phyloP scores from a whole-genome alignment of 192 early-diverging fungal species.

The Lunasporangiospora selenospora region DNA sequence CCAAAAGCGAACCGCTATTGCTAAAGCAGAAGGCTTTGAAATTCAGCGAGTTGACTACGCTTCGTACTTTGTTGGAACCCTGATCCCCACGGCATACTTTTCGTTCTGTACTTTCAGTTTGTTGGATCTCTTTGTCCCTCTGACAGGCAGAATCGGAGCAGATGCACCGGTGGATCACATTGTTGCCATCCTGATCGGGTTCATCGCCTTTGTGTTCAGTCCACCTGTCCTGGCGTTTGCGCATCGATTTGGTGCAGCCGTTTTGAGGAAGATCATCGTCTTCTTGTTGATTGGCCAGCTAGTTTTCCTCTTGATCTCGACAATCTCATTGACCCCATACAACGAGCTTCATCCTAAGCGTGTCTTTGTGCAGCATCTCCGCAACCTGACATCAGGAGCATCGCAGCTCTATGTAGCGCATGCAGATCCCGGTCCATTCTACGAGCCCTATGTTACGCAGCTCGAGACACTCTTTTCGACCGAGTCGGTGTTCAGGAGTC shows the following conservation, averaged over 20 bases:
- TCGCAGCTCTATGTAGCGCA: slow-evolving; percentile 63
- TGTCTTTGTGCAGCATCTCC: slow-evolving; percentile 64
- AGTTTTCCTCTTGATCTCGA: slow-evolving; percentile 42
- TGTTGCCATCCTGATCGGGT: slow-evolving; percentile 64
- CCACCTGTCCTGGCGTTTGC: slow-evolving; percentile 59
- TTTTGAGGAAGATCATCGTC: slow-evolving; percentile 35
- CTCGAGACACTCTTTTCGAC: slow-evolving; percentile 52
- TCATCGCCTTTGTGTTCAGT: slow-evolving; percentile 53
- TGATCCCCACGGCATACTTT: slow-evolving; percentile 51
- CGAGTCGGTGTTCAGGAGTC: slow-evolving; percentile 34
- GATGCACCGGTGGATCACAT: slow-evolving; percentile 73
- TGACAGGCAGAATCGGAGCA: slow-evolving; percentile 72
- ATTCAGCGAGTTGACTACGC: slow-evolving; percentile 20
- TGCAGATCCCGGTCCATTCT: slow-evolving; percentile 65
- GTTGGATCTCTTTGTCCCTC: slow-evolving; percentile 72
- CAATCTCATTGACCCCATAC: slow-evolving; percentile 54
- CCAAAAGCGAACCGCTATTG: slow-evolving; percentile 30
- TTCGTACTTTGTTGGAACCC: slow-evolving; percentile 40
- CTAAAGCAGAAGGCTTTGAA: slow-evolving; percentile 11
- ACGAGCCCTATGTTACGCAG: slow-evolving; percentile 46
- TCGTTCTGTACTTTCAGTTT: slow-evolving; percentile 52
- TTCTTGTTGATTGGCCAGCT: slow-evolving; percentile 47
- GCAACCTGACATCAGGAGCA: slow-evolving; percentile 67
- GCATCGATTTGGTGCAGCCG: slow-evolving; percentile 54
- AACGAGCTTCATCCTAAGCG: slow-evolving; percentile 73